Evolutionary conservation across 2,329 filamentous ascomycete species (phyloP).

Genomic region (Scortechinia acanthostroma): DNA sequence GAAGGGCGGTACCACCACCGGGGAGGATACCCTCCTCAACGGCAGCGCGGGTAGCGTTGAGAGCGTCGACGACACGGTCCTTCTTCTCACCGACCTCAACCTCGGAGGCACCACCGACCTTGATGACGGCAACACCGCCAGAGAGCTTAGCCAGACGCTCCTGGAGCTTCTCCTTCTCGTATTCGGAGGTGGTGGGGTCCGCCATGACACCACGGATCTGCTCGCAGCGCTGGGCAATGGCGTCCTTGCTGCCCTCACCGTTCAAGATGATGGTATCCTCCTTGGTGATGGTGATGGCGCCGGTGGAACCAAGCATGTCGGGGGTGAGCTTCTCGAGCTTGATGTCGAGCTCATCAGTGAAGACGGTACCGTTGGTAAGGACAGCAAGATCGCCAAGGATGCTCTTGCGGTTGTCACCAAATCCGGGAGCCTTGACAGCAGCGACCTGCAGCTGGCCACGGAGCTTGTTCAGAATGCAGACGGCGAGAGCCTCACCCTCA

Average conservation of each 20-base stretch:
- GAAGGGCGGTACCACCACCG: slow-evolving; percentile 92
- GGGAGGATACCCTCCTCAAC: slow-evolving; percentile 99
- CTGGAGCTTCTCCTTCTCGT: slow-evolving; percentile 99
- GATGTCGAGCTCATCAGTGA: slow-evolving; percentile 95
- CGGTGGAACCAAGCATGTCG: slow-evolving; percentile 93
- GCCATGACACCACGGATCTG: slow-evolving; percentile 96
- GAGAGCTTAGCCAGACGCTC: slow-evolving; percentile 99
- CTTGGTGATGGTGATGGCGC: slow-evolving; percentile 99
- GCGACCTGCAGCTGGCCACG: slow-evolving; percentile 97
- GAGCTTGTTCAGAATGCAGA: slow-evolving; percentile 99
- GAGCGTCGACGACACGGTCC: slow-evolving; percentile 95
- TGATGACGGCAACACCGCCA: slow-evolving; percentile 97
- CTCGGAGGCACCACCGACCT: slow-evolving; percentile 94
- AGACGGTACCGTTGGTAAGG: slow-evolving; percentile 93
- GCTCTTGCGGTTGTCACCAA: slow-evolving; percentile 99
- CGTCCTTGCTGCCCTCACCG: slow-evolving; percentile 90
- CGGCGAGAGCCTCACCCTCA: slow-evolving; percentile 93
- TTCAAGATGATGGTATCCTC: slow-evolving; percentile 99
- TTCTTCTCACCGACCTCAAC: slow-evolving; percentile 99
- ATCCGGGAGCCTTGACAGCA: slow-evolving; percentile 96
- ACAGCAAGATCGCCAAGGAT: slow-evolving; percentile 95
- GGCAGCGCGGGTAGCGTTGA: slow-evolving; percentile 95
- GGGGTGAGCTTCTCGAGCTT: slow-evolving; percentile 97
- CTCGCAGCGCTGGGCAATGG: slow-evolving; percentile 90
- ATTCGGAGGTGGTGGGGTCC: slow-evolving; percentile 90